Evolutionary conservation across 768 basidiomycete genomes (phyloP).

Genomic region (Sporobolomyces roseus): DNA sequence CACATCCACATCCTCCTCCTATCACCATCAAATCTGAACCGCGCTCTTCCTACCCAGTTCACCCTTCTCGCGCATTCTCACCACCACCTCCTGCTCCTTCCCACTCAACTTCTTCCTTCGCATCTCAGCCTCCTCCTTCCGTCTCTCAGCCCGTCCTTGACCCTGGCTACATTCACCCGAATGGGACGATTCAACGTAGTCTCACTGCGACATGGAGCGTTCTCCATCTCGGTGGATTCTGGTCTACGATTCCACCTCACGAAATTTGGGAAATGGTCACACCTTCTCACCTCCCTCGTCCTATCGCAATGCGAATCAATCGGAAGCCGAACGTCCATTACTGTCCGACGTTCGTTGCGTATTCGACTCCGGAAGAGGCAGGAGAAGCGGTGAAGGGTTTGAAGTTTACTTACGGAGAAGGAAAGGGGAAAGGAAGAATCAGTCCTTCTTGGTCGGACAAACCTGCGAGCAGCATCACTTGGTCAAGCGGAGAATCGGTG

Average conservation of each 20-base stretch:
- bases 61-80: background rate
- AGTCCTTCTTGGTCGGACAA: too few species aligned
- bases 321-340: background rate
- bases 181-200: too few species aligned
- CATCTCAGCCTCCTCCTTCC: background rate
- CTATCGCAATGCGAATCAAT: background rate
- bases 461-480: too few species aligned
- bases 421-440: too few species aligned
- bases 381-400: too few species aligned
- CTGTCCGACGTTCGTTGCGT: background rate
- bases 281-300: background rate
- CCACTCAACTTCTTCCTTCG: background rate
- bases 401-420: too few species aligned
- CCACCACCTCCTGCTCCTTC: background rate
- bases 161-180: too few species aligned
- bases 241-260: background rate
- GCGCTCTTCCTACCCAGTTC: background rate
- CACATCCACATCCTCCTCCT: background rate
- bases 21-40: too few species aligned
- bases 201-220: too few species aligned
- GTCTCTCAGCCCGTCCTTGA: too few species aligned
- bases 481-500: too few species aligned
- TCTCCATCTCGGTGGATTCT: background rate
- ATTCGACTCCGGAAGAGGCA: background rate
- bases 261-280: background rate